These are phyloP conservation scores for Pyrenophora teres DNA, from an alignment of 2,329 filamentous ascomycete genomes.

Conservation along the genomic window DNA sequence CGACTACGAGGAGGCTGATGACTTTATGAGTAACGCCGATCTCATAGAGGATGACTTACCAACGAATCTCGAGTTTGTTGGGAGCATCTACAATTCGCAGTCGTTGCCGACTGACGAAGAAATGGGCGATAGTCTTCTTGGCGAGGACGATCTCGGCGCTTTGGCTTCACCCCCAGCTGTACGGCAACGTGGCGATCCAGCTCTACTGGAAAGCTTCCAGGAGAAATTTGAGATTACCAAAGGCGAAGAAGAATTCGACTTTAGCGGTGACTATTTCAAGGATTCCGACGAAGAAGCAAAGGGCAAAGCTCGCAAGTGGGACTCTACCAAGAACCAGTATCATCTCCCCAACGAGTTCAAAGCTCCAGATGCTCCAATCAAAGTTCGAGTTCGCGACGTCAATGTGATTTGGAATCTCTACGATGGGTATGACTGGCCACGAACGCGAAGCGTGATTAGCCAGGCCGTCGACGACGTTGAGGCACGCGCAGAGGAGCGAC, in stretches of 20 bases:
- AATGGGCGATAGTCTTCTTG: constrained; percentile 50
- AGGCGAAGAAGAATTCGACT: constrained; percentile 67
- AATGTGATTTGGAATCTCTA: constrained; percentile 98
- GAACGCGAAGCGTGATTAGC: constrained; percentile 82
- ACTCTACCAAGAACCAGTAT: constrained; percentile 76
- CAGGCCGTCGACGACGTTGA: constrained; percentile 90
- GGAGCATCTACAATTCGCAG: constrained; percentile 59
- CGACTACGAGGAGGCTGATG: constrained; percentile 60
- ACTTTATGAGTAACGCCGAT: constrained; percentile 48
- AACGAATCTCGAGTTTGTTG: constrained; percentile 54
- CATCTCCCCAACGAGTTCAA: constrained; percentile 66
- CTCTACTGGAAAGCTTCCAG: constrained; percentile 57
- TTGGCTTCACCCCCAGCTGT: constrained; percentile 39
- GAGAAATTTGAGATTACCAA: constrained; percentile 60
- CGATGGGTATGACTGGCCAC: constrained; percentile 95
- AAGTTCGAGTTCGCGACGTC: constrained; percentile 79
- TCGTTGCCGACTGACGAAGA: constrained; percentile 49
- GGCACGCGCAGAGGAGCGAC: constrained; percentile 75
- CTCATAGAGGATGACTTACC: constrained; percentile 49
- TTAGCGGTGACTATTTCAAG: constrained; percentile 77
- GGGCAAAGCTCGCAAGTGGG: constrained; percentile 77
- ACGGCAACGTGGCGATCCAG: constrained; percentile 42
- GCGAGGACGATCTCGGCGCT: constrained; percentile 46
- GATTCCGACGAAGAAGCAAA: constrained; percentile 63
- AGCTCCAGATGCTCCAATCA: constrained; percentile 70